Conservation (phyloP, 2,329 filamentous ascomycete species). For the Pseudocercospora vitis region DNA sequence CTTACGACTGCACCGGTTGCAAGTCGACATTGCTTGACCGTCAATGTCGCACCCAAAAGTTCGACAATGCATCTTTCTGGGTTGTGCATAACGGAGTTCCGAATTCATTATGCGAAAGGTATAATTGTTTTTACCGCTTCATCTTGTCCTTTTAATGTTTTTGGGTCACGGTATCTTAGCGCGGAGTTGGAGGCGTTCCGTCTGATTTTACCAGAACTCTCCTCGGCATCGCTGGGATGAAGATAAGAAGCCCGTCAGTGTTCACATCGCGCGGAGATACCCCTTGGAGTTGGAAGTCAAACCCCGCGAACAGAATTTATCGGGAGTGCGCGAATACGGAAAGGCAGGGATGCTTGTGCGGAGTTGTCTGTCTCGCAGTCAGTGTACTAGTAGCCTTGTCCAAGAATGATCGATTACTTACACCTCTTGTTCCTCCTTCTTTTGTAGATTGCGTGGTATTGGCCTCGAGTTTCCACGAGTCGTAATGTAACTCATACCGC, state of each 20-base stretch:
- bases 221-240: slow-evolving; percentile 16
- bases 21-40: slow-evolving; percentile 9
- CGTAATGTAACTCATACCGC: not conserved
- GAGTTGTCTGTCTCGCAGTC: not conserved
- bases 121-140: slow-evolving; percentile 12
- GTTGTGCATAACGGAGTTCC: slow-evolving; percentile 8
- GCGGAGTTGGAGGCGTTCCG: slow-evolving; percentile 25
- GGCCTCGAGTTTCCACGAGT: not conserved
- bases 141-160: slow-evolving; percentile 8
- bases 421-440: not conserved
- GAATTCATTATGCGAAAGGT: slow-evolving; percentile 1
- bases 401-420: not conserved
- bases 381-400: slow-evolving; percentile 1
- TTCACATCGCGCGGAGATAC: slow-evolving; percentile 21
- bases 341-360: not conserved
- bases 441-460: not conserved
- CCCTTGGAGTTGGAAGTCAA: slow-evolving; percentile 13
- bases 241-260: slow-evolving; percentile 16
- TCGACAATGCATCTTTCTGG: not conserved
- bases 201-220: slow-evolving; percentile 15
- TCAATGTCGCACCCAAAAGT: slow-evolving; percentile 11
- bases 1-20: not conserved
- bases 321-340: not conserved
- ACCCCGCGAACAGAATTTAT: not conserved
- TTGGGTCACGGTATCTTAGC: slow-evolving; percentile 20